Evolutionary conservation across 169 alveolate genomes (phyloP), one percentile per base, ranked within the genome.

Genomic region (Hepatocystis sp.): DNA sequence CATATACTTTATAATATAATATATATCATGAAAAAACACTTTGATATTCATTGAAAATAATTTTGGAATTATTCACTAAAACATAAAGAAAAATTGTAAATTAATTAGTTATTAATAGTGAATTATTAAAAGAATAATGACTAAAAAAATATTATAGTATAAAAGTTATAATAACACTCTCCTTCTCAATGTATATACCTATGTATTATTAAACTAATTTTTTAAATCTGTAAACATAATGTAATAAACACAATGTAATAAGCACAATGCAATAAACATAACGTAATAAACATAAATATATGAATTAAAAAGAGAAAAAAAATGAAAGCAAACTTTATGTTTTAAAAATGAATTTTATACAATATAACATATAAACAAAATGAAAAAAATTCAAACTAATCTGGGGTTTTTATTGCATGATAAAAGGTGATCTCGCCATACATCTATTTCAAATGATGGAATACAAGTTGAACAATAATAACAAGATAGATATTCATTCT

Each of bases 321-420:
- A 49, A 51, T 13, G 32, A 19, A 25, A 40, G 27, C 64, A 67
- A 52, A 34, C 19, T 32, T 10, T 65, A 52, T 34, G 7, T 23
- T 51, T 2, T 51, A 15, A 11, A 11, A 58, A 67, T 17, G 53
- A 34, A 53, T 42, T 8, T 42, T 15, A 71, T 27, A 40, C 44
- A 28, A 67, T 42, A 52, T 30, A 44, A 19, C n/a, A 46, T 40
- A 23, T 44, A 61, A 13, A 52, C 1, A 32, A 67, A 53, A 67
- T 10, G 53, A 51, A 23, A 11, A 56, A 23, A 27, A 28, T 23
- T 39, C 27, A 56, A 44, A 25, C 28, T 19, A 58, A 63, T 51
- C 86, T 71, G 44, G 86, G 71, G 58, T 71, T 71, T 71, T 71
- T 71, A 60, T 71, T 34, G 32, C 86, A 71, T 56, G 86, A 71